A percentile compares a stretch with the other conserved stretches of the same genome.
Conservation (phyloP, 2,329 filamentous ascomycete species). For the Cladophialophora immunda region DNA sequence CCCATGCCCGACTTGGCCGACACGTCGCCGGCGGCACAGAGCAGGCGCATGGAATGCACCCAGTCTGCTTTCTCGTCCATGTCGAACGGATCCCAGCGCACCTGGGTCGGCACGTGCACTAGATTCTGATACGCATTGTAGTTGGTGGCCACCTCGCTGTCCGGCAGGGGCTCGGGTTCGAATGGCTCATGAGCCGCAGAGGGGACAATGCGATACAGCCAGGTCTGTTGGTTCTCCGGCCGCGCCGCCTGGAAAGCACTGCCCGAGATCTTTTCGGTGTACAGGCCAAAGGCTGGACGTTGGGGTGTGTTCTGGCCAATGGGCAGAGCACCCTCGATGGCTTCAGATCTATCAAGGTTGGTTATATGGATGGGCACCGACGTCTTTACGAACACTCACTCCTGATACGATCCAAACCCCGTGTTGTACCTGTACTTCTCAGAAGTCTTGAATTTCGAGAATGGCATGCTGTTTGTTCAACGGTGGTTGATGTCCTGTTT, state of each 20-base stretch:
- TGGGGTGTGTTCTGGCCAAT: constrained; percentile 82
- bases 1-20: constrained; percentile 79
- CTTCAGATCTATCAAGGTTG: constrained; percentile 71
- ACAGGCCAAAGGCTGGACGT: constrained; percentile 78
- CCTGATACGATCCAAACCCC: constrained; percentile 78
- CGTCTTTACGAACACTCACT: constrained; percentile 60
- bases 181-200: constrained; percentile 66
- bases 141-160: constrained; percentile 43
- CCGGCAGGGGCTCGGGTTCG: constrained; percentile 54
- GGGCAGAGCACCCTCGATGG: constrained; percentile 77
- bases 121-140: constrained; percentile 3
- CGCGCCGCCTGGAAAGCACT: constrained; percentile 75
- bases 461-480: constrained; percentile 61
- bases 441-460: constrained; percentile 66
- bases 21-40: constrained; percentile 81
- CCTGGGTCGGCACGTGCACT: constrained; percentile 73
- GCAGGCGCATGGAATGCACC: constrained; percentile 72
- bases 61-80: constrained; percentile 71
- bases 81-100: constrained; percentile 81
- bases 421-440: constrained; percentile 79
- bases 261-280: constrained; percentile 80
- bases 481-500: too few species aligned
- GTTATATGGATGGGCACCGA: too few species aligned
- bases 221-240: constrained; percentile 73
- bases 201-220: constrained; percentile 75